These are phyloP conservation scores for Aspergillus ustus DNA, from an alignment of 2,329 filamentous ascomycete species.

Conservation along the genomic window DNA sequence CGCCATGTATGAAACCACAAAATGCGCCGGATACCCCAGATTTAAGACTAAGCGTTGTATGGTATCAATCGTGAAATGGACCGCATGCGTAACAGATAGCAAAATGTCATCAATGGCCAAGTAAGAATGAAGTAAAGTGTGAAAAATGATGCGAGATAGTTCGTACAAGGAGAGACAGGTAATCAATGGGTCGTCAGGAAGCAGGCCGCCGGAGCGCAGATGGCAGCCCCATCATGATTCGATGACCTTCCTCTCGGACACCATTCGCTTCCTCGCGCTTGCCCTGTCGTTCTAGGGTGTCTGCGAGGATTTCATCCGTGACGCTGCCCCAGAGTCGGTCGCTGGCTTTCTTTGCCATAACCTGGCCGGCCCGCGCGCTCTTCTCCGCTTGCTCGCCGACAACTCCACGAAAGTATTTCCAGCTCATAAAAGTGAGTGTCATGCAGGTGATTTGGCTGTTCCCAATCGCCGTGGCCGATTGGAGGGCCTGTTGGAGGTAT, in stretches of 20 bases:
- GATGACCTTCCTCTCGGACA: constrained; percentile 52
- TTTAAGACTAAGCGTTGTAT: constrained; percentile 27
- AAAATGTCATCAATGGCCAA: background rate
- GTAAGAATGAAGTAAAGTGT: constrained; percentile 7
- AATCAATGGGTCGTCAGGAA: background rate
- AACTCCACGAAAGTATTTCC: constrained; percentile 78
- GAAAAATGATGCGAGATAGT: background rate
- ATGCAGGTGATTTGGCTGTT: constrained; percentile 85
- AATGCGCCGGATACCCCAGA: constrained; percentile 28
- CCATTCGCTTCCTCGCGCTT: constrained; percentile 58
- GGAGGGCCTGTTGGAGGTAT: constrained; percentile 74
- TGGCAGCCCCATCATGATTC: constrained; percentile 44
- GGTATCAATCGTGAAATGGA: constrained; percentile 31
- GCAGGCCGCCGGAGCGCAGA: constrained; percentile 38
- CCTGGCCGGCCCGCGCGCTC: constrained; percentile 70
- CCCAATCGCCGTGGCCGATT: constrained; percentile 67
- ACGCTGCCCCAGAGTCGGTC: constrained; percentile 80
- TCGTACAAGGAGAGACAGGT: constrained; percentile 6
- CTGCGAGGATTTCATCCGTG: constrained; percentile 75
- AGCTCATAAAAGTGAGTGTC: constrained; percentile 82
- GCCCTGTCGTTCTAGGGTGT: constrained; percentile 75
- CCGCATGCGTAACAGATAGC: background rate
- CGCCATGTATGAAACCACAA: background rate
- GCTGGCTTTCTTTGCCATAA: constrained; percentile 70
- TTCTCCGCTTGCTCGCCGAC: constrained; percentile 81